Conservation (phyloP, 164 flowering plant species). For the Magnolia kwangsiensis region DNA sequence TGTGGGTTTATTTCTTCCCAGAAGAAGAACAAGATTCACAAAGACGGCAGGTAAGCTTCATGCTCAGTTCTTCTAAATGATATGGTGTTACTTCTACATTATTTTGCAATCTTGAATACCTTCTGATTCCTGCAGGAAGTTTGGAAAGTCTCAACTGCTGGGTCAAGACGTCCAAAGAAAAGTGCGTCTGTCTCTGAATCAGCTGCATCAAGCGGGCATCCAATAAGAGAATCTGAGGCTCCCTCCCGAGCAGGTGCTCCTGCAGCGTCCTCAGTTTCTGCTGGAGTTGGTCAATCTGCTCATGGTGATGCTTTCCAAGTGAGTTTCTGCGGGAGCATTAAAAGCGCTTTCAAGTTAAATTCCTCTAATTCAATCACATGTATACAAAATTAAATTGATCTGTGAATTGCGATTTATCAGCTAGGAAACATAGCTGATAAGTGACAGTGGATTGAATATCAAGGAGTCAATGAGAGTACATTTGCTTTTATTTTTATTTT, state of each 20-base stretch:
- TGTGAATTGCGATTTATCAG: background rate
- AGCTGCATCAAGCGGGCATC: slow-evolving; percentile 41
- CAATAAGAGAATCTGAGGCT: slow-evolving; percentile 52
- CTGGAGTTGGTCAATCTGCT: slow-evolving; percentile 30
- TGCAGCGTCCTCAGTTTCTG: slow-evolving; percentile 21
- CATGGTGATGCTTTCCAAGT: slow-evolving; percentile 56
- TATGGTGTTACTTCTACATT: background rate
- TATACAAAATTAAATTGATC: too few species aligned
- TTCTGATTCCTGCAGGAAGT: slow-evolving; percentile 62
- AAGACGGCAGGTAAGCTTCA: slow-evolving; percentile 71
- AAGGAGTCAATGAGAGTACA: too few species aligned
- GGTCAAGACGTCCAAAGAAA: slow-evolving; percentile 73
- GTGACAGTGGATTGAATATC: background rate
- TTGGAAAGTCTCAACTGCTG: slow-evolving; percentile 95
- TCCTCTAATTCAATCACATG: background rate
- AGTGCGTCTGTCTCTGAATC: slow-evolving; percentile 53
- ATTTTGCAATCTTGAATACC: background rate
- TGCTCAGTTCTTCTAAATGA: slow-evolving; percentile 1
- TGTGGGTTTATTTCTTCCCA: slow-evolving; percentile 96
- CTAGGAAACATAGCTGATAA: background rate
- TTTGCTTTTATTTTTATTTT: too few species aligned
- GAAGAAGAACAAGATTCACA: slow-evolving; percentile 99
- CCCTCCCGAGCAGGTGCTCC: slow-evolving; percentile 40
- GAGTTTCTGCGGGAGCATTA: slow-evolving; percentile 20
- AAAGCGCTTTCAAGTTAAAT: background rate